Percentiles rank a stretch among this genome's conserved stretches.
These are phyloP conservation scores for Wickerhamiella nectarea DNA, from an alignment of 805 yeast species.

Conservation along the genomic window DNA sequence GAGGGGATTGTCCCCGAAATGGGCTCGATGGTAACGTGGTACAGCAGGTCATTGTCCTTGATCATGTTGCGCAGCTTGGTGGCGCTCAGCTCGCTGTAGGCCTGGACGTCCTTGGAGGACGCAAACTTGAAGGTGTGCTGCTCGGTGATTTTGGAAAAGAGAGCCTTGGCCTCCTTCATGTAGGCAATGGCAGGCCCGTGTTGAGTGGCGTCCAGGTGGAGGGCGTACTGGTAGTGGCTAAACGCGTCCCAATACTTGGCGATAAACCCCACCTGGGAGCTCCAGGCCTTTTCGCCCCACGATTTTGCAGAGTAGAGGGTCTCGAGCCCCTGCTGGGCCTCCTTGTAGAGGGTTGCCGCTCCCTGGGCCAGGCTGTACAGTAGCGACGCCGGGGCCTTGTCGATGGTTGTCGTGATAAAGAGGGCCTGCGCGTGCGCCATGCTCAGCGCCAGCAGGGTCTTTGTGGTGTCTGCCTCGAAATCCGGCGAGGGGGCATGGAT, in stretches of 20 bases:
- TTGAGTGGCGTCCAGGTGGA: conserved; percentile 37
- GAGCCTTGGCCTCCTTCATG: conserved; percentile 34
- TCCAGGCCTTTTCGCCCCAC: conserved; percentile 40
- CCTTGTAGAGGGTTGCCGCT: conserved; percentile 41
- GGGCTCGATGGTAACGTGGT: conserved; percentile 64
- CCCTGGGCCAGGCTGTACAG: conserved; percentile 63
- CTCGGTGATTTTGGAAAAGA: conserved; percentile 11
- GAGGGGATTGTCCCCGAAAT: conserved; percentile 53
- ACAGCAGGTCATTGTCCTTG: conserved; percentile 82
- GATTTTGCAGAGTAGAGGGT: conserved; percentile 22
- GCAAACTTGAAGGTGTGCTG: conserved; percentile 2
- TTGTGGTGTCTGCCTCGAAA: conserved; percentile 51
- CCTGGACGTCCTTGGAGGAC: conserved; percentile 5
- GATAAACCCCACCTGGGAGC: conserved; percentile 38
- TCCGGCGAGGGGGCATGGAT: conserved; percentile 81
- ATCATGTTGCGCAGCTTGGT: conserved; percentile 28
- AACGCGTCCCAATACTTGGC: conserved; percentile 42
- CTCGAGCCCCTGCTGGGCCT: conserved; percentile 34
- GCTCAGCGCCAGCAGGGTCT: conserved; percentile 49
- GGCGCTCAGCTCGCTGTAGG: conserved; percentile 4
- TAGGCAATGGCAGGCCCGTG: conserved; percentile 70
- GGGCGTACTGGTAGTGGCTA: conserved; percentile 46
- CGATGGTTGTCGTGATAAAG: conserved; percentile 49
- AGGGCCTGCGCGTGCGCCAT: conserved; percentile 84
- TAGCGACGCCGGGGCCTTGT: conserved; percentile 44